These are phyloP conservation scores for Rhizopogon rudus DNA, from an alignment of 768 basidiomycete genomes.

Conservation along the genomic window DNA sequence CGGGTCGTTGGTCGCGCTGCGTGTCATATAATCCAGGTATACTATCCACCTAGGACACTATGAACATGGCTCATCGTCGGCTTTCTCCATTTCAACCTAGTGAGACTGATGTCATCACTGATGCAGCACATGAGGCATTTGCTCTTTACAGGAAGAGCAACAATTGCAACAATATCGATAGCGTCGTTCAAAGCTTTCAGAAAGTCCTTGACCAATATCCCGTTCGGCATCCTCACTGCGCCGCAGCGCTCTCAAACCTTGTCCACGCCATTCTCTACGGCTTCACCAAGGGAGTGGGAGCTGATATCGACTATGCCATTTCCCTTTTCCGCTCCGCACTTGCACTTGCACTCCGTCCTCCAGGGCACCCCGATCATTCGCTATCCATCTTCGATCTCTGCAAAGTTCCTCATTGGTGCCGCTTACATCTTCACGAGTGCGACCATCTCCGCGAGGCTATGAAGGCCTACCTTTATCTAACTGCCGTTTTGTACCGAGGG, in stretches of 20 bases:
- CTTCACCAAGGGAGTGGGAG: neutral
- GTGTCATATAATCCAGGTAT: neutral
- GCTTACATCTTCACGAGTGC: neutral
- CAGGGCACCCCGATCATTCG: neutral
- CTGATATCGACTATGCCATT: neutral
- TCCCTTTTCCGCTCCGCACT: neutral
- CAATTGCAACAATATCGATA: neutral
- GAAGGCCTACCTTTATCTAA: neutral
- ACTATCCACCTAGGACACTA: neutral
- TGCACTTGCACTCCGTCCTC: neutral
- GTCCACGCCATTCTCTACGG: neutral
- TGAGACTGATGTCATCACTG: neutral
- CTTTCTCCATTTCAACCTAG: neutral
- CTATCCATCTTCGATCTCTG: neutral
- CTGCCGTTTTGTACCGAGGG: neutral
- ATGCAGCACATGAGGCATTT: neutral
- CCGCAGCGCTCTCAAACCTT: slow-evolving; percentile 1
- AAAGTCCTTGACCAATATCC: neutral
- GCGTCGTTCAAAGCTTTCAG: neutral
- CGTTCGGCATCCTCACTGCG: neutral
- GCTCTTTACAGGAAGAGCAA: neutral
- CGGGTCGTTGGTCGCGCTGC: neutral
- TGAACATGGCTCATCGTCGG: neutral
- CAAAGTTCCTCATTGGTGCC: neutral
- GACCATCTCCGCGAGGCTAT: neutral